phyloP scores from a whole-genome alignment of 345 rosid genomes.

The Turnera subulata region DNA sequence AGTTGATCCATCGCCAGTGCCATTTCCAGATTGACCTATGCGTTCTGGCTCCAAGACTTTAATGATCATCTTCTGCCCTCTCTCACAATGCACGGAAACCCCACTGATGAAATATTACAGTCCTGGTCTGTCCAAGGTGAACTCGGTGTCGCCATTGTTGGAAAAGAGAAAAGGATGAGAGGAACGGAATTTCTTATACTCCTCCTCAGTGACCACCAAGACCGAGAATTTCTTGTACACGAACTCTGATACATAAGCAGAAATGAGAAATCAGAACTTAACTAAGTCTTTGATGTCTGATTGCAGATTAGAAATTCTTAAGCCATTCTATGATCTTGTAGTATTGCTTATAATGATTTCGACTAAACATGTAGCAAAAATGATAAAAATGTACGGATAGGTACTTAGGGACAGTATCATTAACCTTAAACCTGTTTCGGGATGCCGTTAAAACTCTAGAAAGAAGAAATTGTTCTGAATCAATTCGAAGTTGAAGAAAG shows the following conservation, averaged over 20 bases:
- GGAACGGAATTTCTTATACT: conserved; percentile 53
- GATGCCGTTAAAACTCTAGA: no score
- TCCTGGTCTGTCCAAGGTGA: conserved; percentile 44
- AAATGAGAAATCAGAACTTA: no score
- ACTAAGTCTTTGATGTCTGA: no score
- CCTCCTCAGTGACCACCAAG: conserved; percentile 50
- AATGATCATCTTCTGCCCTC: conserved; percentile 65
- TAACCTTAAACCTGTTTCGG: conserved; percentile 16
- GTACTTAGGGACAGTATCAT: conserved; percentile 21
- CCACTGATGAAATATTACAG: conserved; percentile 64
- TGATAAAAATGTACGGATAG: no score
- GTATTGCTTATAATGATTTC: background rate
- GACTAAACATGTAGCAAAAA: background rate
- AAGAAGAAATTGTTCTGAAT: no score
- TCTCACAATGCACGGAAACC: conserved; percentile 49
- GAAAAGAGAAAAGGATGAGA: conserved; percentile 50
- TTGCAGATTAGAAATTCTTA: no score
- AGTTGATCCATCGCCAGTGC: background rate
- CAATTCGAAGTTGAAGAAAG: no score
- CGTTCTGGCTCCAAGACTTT: conserved; percentile 48
- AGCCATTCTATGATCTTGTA: no score
- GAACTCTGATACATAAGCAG: conserved; percentile 13
- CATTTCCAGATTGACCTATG: conserved; percentile 21
- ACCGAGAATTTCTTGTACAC: conserved; percentile 58
- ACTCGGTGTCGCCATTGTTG: conserved; percentile 44